Evolutionary conservation across 345 rosid genomes (phyloP).

Genomic region (Murraya paniculata): DNA sequence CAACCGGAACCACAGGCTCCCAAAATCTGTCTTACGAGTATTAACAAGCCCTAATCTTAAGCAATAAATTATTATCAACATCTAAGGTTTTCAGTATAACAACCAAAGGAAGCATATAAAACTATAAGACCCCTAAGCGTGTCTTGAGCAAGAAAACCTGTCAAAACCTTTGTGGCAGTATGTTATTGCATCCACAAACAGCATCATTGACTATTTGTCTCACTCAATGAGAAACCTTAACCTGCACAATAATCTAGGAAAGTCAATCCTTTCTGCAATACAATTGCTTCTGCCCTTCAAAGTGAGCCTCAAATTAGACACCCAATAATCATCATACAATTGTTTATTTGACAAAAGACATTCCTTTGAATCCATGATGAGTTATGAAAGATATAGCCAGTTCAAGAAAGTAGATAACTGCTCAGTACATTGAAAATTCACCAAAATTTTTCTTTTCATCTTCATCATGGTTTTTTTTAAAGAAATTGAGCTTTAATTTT

Average conservation of each 20-base stretch:
- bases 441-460: background rate
- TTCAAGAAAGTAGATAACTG: background rate
- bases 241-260: background rate
- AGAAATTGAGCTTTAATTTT: background rate
- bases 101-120: background rate
- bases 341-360: background rate
- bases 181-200: background rate
- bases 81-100: background rate
- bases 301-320: background rate
- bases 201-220: background rate
- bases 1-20: background rate
- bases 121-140: background rate
- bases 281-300: background rate
- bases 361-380: background rate
- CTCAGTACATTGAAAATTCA: background rate
- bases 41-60: background rate
- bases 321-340: background rate
- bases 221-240: background rate
- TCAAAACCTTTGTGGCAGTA: background rate
- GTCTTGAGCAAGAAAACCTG: background rate
- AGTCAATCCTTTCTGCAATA: background rate
- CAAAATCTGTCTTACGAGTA: background rate
- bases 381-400: background rate
- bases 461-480: background rate
- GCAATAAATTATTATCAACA: background rate